Conservation (phyloP, 306 rosid genomes). For the Sicyos baderoa region DNA sequence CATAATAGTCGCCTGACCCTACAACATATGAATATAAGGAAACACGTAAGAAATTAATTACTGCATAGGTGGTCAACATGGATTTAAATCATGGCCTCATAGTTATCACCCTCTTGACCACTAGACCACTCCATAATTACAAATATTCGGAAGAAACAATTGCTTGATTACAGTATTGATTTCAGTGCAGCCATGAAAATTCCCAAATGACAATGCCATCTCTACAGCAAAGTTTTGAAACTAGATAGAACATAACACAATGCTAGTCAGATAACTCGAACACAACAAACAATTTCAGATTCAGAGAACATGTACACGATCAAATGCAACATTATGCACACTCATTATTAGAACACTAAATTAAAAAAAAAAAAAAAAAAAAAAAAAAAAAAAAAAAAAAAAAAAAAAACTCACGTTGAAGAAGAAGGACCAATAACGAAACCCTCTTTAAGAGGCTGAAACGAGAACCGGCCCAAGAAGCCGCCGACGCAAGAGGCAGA, state of each 20-base stretch:
- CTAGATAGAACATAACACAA: slow-evolving; percentile 7
- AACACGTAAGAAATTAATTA: too few species aligned
- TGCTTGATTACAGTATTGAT: too few species aligned
- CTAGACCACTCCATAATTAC: too few species aligned
- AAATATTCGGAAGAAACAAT: too few species aligned
- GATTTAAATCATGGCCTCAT: too few species aligned
- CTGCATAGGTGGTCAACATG: too few species aligned
- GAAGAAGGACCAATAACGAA: slow-evolving; percentile 23
- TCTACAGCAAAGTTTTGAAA: background rate
- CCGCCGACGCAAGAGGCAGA: slow-evolving; percentile 18
- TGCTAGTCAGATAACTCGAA: background rate
- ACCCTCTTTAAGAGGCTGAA: slow-evolving; percentile 22
- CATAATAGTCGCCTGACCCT: too few species aligned
- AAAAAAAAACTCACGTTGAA: slow-evolving; percentile 17
- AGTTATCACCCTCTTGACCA: too few species aligned
- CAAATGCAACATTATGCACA: background rate
- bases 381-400: background rate
- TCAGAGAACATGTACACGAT: background rate
- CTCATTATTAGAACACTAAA: background rate
- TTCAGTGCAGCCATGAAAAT: background rate
- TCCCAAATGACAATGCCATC: background rate
- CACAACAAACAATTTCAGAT: background rate
- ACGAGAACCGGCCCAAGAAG: slow-evolving; percentile 23
- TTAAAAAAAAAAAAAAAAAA: background rate
- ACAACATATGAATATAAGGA: too few species aligned